Evolutionary conservation across 2,329 filamentous ascomycete genomes (phyloP).

Genomic region (Lecanoromycetidae sp.): DNA sequence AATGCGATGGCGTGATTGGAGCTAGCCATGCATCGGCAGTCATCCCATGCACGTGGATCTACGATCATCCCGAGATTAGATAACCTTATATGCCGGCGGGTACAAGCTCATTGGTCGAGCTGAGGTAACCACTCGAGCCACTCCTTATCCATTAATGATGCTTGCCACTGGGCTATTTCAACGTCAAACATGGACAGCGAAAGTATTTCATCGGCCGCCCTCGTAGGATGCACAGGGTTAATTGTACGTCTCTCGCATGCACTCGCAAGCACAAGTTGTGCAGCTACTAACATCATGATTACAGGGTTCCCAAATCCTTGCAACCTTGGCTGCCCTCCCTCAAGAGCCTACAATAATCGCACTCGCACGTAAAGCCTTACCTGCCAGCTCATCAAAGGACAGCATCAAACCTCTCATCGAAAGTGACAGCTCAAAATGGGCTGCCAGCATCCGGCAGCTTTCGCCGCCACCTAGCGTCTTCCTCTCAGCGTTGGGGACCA

Average conservation of each 20-base stretch:
- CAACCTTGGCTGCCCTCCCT: constrained; percentile 32
- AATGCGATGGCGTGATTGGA: constrained; percentile 7
- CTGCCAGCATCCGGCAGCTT: constrained; percentile 44
- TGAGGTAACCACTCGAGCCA: no score
- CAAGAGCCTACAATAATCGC: constrained; percentile 32
- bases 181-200: neutral
- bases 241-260: constrained; percentile 36
- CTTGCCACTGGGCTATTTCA: neutral
- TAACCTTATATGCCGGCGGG: constrained; percentile 3
- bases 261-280: constrained; percentile 49
- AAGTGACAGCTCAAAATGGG: constrained; percentile 58
- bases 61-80: constrained; percentile 9
- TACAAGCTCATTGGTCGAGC: no score
- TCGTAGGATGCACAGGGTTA: constrained; percentile 38
- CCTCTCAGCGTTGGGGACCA: constrained; percentile 72
- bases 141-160: neutral
- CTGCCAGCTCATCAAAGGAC: constrained; percentile 44
- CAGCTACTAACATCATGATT: neutral
- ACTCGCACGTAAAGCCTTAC: constrained; percentile 30
- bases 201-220: constrained; percentile 33
- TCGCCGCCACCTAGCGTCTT: constrained; percentile 49
- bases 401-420: constrained; percentile 57
- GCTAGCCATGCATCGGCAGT: no score
- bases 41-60: no score
- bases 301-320: constrained; percentile 63